Percentiles rank a stretch among this genome's conserved stretches.
These are phyloP conservation scores for Mortierella antarctica DNA, from an alignment of 192 early-diverging fungal species.

Conservation along the genomic window DNA sequence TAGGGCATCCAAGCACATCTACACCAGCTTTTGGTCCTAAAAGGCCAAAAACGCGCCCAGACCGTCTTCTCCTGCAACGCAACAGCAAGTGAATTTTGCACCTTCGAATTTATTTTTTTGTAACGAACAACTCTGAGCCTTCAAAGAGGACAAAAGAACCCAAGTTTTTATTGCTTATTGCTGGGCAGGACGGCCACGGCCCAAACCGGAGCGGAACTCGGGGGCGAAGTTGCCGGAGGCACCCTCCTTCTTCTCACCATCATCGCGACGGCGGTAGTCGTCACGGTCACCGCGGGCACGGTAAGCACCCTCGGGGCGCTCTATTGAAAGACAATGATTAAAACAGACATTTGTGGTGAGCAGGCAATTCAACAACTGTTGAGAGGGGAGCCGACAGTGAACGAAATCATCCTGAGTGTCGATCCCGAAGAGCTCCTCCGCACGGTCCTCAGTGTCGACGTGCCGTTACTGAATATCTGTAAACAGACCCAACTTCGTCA, in stretches of 20 bases:
- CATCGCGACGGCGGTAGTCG: slow-evolving; percentile 88
- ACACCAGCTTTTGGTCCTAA: too few species aligned
- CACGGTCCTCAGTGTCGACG: too few species aligned
- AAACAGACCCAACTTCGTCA: too few species aligned
- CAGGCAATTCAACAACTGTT: background rate
- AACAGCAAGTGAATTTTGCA: background rate
- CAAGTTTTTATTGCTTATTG: slow-evolving; percentile 43
- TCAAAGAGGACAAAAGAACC: slow-evolving; percentile 10
- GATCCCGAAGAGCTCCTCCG: too few species aligned
- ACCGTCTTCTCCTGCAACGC: background rate
- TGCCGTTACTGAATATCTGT: too few species aligned
- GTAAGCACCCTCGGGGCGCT: slow-evolving; percentile 76
- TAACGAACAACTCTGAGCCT: background rate
- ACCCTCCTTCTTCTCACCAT: slow-evolving; percentile 91
- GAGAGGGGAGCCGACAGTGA: background rate
- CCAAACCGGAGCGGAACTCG: slow-evolving; percentile 96
- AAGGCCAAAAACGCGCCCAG: background rate
- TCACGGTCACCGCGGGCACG: slow-evolving; percentile 78
- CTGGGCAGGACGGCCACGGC: slow-evolving; percentile 74
- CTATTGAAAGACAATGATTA: slow-evolving; percentile 26
- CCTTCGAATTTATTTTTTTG: slow-evolving; percentile 24
- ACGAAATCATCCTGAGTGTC: too few species aligned
- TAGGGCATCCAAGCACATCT: too few species aligned
- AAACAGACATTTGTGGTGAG: background rate
- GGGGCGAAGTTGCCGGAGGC: slow-evolving; percentile 94